Evolutionary conservation across 352 stramenopile species (phyloP).

Genomic region (Pythium vanterpoolii): DNA sequence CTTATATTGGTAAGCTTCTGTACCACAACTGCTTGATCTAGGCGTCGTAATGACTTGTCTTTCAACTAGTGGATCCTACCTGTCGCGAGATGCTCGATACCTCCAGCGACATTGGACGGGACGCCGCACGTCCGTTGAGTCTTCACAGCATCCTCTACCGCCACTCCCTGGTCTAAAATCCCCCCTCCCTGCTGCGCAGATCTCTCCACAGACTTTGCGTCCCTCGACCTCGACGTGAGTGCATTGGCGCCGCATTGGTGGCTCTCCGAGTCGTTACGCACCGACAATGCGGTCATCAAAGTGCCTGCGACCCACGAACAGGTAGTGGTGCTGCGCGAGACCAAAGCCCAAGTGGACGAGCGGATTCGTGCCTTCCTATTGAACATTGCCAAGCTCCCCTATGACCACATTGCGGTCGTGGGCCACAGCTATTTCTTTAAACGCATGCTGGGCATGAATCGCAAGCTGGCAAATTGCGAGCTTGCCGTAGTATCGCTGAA

Average conservation of each 20-base stretch:
- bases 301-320: conserved; percentile 37
- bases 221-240: conserved; percentile 29
- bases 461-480: conserved; percentile 82
- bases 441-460: conserved; percentile 71
- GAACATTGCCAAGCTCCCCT: conserved; percentile 47
- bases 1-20: conserved; percentile 43
- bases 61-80: conserved; percentile 47
- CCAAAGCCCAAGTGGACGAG: conserved; percentile 44
- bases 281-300: conserved; percentile 26
- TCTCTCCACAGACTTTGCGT: conserved; percentile 16
- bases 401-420: conserved; percentile 75
- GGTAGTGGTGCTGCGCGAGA: conserved; percentile 60
- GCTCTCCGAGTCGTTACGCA: conserved; percentile 38
- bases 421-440: conserved; percentile 87
- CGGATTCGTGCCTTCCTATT: conserved; percentile 65
- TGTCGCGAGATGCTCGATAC: conserved; percentile 86
- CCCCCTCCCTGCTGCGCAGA: not conserved
- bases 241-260: conserved; percentile 60
- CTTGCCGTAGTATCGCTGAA: conserved; percentile 41
- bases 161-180: not conserved
- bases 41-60: not conserved
- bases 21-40: too few relatives aligned
- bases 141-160: too few relatives aligned
- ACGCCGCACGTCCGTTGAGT: conserved; percentile 38
- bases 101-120: conserved; percentile 73